A percentile compares a stretch with the other conserved stretches of the same genome.
These are phyloP conservation scores for Hirschioporus abietinus DNA, from an alignment of 768 basidiomycete genomes.

Conservation along the genomic window DNA sequence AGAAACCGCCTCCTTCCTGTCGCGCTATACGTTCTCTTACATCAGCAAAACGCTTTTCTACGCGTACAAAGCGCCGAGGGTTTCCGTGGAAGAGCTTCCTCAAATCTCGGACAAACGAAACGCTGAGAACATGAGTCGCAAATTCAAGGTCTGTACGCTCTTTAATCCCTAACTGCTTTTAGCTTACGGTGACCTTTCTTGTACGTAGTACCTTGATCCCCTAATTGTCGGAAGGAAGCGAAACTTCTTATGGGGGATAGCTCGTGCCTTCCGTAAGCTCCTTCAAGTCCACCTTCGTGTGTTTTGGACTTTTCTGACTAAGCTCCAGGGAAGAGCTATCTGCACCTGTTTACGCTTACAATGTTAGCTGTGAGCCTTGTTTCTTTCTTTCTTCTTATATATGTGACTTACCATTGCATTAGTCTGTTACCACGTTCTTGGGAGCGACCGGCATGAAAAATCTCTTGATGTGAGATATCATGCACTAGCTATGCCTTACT, in stretches of 20 bases:
- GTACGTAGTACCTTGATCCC: not conserved
- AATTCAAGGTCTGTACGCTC: not conserved
- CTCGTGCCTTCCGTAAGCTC: not conserved
- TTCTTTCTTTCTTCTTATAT: not conserved
- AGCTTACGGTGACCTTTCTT: not conserved
- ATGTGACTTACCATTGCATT: not conserved
- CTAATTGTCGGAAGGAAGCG: not conserved
- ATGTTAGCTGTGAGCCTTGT: not conserved
- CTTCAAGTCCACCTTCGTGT: not conserved
- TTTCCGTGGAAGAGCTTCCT: not conserved
- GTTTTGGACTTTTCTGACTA: not conserved
- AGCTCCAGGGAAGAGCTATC: not conserved
- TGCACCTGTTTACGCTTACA: not conserved
- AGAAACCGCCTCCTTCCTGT: not conserved
- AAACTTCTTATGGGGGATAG: not conserved
- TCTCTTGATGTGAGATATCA: constrained; percentile 29
- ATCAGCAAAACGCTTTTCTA: not conserved
- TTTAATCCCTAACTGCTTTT: too few relatives aligned
- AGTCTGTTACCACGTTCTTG: constrained; percentile 19
- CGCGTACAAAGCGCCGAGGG: not conserved
- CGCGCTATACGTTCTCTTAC: not conserved
- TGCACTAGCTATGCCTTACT: not conserved
- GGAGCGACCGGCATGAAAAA: constrained; percentile 38
- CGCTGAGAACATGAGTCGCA: not conserved
- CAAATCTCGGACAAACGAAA: not conserved